Percentiles rank a stretch among this genome's conserved stretches.
Evolutionary conservation across 345 rosid species (phyloP).

Genomic region (Geranium brycei): DNA sequence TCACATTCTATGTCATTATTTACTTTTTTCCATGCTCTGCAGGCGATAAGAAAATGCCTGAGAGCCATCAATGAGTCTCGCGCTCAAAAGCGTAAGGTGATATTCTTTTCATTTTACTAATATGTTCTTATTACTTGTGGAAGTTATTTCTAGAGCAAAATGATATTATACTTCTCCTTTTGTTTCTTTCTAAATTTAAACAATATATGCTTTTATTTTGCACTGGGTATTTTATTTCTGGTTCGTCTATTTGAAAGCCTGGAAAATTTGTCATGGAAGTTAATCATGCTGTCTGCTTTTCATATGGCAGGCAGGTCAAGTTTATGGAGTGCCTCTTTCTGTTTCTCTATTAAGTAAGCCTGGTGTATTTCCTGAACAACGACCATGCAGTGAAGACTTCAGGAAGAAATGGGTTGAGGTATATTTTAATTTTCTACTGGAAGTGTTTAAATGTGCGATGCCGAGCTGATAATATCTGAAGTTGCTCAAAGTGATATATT

Average conservation of each 20-base stretch:
- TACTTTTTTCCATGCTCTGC: conserved; percentile 14
- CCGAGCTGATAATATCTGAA: too few species aligned
- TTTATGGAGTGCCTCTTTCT: conserved; percentile 84
- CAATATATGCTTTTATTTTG: neutral
- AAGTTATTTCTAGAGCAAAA: too few species aligned
- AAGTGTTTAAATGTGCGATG: neutral
- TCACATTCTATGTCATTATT: conserved; percentile 2
- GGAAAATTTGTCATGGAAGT: neutral
- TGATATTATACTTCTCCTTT: neutral
- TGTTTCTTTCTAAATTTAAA: neutral
- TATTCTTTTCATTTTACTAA: neutral
- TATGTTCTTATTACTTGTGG: neutral
- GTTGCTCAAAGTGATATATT: too few species aligned
- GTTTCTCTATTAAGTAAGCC: conserved; percentile 68
- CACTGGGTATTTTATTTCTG: neutral
- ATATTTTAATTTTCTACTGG: conserved; percentile 6
- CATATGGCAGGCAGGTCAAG: conserved; percentile 83
- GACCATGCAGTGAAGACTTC: conserved; percentile 62
- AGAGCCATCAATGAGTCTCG: conserved; percentile 98
- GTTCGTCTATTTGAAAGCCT: neutral
- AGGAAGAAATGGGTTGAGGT: conserved; percentile 97
- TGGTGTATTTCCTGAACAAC: conserved; percentile 77
- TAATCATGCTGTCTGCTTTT: conserved; percentile 6
- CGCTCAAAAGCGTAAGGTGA: conserved; percentile 91
- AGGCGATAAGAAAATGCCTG: conserved; percentile 73